phyloP scores from a whole-genome alignment of 2,329 filamentous ascomycete genomes.

The Colletotrichum sojae region DNA sequence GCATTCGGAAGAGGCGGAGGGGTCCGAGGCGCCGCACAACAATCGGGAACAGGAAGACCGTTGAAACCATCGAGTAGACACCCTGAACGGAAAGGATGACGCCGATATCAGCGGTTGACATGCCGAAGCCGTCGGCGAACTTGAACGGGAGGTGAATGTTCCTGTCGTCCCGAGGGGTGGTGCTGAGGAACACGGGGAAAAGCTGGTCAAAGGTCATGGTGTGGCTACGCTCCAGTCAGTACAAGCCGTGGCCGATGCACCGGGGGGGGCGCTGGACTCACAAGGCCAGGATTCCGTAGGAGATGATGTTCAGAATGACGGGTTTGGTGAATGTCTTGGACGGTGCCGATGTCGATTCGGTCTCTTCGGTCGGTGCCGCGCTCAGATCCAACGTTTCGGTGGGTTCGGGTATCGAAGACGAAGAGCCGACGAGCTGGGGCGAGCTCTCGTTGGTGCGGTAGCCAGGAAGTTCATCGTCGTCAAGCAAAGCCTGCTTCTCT shows the following conservation, averaged over 20 bases:
- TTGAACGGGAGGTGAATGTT: constrained; percentile 79
- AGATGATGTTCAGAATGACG: constrained; percentile 88
- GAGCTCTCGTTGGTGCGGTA: constrained; percentile 76
- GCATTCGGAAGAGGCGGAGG: constrained; percentile 84
- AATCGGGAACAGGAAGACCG: constrained; percentile 86
- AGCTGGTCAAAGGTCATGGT: constrained; percentile 97
- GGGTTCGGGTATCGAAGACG: constrained; percentile 46
- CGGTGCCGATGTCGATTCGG: constrained; percentile 1
- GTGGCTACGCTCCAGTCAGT: constrained; percentile 72
- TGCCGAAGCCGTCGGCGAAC: constrained; percentile 88
- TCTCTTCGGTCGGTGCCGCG: constrained; percentile 17
- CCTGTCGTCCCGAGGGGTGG: constrained; percentile 61
- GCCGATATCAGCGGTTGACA: constrained; percentile 87
- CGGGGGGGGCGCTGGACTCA: constrained; percentile 69
- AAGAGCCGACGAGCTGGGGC: constrained; percentile 59
- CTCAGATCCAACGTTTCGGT: constrained; percentile 54
- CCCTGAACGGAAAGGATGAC: constrained; percentile 91
- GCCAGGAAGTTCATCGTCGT: constrained; percentile 74
- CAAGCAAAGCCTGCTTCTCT: constrained; percentile 76
- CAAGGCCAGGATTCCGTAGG: constrained; percentile 95
- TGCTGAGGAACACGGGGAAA: constrained; percentile 91
- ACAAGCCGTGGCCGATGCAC: not conserved
- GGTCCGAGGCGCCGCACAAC: constrained; percentile 83
- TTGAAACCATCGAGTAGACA: constrained; percentile 88
- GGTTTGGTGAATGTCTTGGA: constrained; percentile 83